These are phyloP conservation scores for Colletotrichum gloeosporioides DNA, from an alignment of 2,329 filamentous ascomycete species.

Conservation along the genomic window DNA sequence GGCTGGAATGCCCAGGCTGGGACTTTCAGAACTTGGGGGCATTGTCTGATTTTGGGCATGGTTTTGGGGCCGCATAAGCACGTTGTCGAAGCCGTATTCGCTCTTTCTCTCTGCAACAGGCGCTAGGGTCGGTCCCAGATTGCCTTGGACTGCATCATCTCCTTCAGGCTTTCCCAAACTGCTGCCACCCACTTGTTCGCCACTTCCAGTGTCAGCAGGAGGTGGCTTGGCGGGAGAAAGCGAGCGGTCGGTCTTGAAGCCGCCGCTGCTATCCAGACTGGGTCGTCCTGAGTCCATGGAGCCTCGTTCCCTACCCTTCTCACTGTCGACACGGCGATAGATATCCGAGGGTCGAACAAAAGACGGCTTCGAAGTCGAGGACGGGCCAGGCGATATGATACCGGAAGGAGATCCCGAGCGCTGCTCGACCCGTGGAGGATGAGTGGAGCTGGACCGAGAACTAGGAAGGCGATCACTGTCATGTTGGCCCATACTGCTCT, in stretches of 20 bases:
- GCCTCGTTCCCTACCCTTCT: slow-evolving; percentile 60
- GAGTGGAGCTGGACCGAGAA: slow-evolving; percentile 33
- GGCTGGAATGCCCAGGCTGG: not conserved
- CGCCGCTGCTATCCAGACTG: slow-evolving; percentile 56
- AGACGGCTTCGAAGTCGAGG: slow-evolving; percentile 61
- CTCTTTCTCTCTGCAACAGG: slow-evolving; percentile 64
- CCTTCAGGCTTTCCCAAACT: not conserved
- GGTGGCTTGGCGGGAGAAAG: not conserved
- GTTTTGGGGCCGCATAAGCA: slow-evolving; percentile 27
- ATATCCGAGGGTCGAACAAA: slow-evolving; percentile 80
- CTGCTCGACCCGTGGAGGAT: slow-evolving; percentile 38
- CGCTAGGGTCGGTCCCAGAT: slow-evolving; percentile 38
- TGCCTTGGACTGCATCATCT: slow-evolving; percentile 12
- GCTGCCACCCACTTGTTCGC: slow-evolving; percentile 8
- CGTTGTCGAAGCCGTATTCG: slow-evolving; percentile 60
- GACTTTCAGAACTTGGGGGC: slow-evolving; percentile 4
- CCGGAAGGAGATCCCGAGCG: slow-evolving; percentile 44
- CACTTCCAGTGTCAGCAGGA: slow-evolving; percentile 1
- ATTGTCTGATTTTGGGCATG: not conserved
- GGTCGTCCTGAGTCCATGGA: slow-evolving; percentile 63
- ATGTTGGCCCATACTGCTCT: slow-evolving; percentile 64
- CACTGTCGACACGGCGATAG: slow-evolving; percentile 74
- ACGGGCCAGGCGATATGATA: slow-evolving; percentile 35
- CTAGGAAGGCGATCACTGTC: slow-evolving; percentile 31
- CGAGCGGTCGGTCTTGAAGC: not conserved